These are phyloP conservation scores for Psilocybe cyanescens DNA, from an alignment of 768 basidiomycete genomes.

Conservation along the genomic window DNA sequence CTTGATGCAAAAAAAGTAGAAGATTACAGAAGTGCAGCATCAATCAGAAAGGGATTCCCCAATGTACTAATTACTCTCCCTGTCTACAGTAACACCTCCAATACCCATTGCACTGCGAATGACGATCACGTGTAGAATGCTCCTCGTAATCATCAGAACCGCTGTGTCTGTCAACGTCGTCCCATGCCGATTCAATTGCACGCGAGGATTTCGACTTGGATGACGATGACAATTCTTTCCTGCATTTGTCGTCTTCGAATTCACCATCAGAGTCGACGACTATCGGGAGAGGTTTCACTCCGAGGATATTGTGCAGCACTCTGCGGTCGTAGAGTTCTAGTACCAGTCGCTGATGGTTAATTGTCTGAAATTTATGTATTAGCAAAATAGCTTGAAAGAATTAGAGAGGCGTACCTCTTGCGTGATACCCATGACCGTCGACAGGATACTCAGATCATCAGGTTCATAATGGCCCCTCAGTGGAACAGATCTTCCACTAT, in stretches of 20 bases:
- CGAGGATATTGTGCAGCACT: slow-evolving; percentile 62
- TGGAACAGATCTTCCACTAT: slow-evolving; percentile 48
- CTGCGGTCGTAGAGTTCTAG: slow-evolving; percentile 68
- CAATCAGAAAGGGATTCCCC: neutral
- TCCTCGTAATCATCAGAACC: slow-evolving; percentile 9
- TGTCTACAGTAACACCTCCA: slow-evolving; percentile 29
- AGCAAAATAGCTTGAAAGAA: neutral
- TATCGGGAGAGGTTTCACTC: slow-evolving; percentile 34
- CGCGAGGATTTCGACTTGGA: slow-evolving; percentile 16
- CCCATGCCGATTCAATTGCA: slow-evolving; percentile 15
- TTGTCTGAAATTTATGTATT: slow-evolving; percentile 48
- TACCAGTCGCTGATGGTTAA: slow-evolving; percentile 72
- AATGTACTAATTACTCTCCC: slow-evolving; percentile 13
- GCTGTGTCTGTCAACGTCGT: slow-evolving; percentile 9
- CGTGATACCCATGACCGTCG: slow-evolving; percentile 80
- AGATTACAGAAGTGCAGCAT: neutral
- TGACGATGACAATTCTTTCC: neutral
- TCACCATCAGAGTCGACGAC: neutral
- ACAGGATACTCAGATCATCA: slow-evolving; percentile 78
- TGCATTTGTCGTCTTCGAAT: neutral
- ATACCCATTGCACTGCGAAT: neutral
- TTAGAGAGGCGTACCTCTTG: slow-evolving; percentile 61
- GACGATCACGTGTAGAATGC: slow-evolving; percentile 1
- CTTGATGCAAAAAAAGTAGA: no score
- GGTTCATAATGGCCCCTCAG: slow-evolving; percentile 47